Conservation (phyloP, 352 stramenopile species). For the Phytophthora palmivora region DNA sequence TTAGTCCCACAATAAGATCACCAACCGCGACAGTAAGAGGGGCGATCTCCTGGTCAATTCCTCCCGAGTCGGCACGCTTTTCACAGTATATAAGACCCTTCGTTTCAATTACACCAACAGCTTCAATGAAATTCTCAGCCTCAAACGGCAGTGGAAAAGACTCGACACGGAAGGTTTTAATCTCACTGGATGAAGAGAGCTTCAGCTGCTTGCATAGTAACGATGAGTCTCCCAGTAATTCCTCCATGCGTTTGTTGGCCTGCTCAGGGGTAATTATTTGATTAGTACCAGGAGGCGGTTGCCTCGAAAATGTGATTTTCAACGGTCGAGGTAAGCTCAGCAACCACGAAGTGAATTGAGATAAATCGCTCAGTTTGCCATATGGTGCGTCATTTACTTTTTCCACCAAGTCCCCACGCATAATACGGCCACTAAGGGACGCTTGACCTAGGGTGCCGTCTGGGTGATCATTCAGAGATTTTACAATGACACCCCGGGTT, state of each 20-base stretch:
- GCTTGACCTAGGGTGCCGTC: conserved; percentile 76
- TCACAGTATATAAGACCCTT: conserved; percentile 51
- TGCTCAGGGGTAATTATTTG: conserved; percentile 10
- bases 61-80: conserved; percentile 2
- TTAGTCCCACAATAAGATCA: conserved; percentile 72
- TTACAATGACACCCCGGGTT: conserved; percentile 69
- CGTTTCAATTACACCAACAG: conserved; percentile 45
- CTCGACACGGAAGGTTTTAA: conserved; percentile 51
- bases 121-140: conserved; percentile 44
- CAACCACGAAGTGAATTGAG: conserved; percentile 81
- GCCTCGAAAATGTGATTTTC: conserved; percentile 68
- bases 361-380: conserved; percentile 72
- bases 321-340: conserved; percentile 72
- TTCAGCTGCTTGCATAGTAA: conserved; percentile 37
- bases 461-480: conserved; percentile 78
- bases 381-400: conserved; percentile 72
- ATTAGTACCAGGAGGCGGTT: conserved; percentile 13
- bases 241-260: conserved; percentile 26
- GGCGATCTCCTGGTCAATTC: conserved; percentile 6
- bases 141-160: conserved; percentile 52
- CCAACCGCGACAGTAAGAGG: conserved; percentile 42
- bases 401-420: conserved; percentile 77
- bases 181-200: conserved; percentile 23
- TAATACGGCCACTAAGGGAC: conserved; percentile 67
- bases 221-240: conserved; percentile 32